Conservation (phyloP, 2,329 filamentous ascomycete genomes). For the Volutella citrinella region DNA sequence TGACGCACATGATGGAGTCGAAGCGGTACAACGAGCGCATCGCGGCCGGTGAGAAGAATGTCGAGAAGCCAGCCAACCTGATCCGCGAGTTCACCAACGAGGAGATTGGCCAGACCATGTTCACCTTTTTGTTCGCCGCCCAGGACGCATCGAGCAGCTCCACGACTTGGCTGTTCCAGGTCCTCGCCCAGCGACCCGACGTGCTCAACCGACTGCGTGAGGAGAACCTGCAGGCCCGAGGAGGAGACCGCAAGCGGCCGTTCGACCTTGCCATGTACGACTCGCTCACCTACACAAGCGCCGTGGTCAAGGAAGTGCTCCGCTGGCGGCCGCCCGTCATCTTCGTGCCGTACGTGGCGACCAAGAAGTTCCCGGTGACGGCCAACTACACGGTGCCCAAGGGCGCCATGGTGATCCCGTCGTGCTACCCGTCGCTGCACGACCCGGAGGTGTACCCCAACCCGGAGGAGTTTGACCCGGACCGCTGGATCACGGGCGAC, state of each 20-base stretch:
- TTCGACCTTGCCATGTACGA: constrained; percentile 47
- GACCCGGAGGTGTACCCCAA: constrained; percentile 45
- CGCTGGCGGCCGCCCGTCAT: constrained; percentile 52
- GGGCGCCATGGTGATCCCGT: constrained; percentile 47
- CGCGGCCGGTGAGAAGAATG: constrained; percentile 49
- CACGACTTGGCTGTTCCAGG: constrained; percentile 51
- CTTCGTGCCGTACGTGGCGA: constrained; percentile 51
- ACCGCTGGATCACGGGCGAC: constrained; percentile 51
- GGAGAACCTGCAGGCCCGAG: constrained; percentile 44
- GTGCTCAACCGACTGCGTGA: constrained; percentile 42
- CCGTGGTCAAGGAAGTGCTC: constrained; percentile 52
- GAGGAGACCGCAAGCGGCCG: constrained; percentile 37
- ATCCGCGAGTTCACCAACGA: constrained; percentile 49
- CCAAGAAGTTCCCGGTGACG: constrained; percentile 45
- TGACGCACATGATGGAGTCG: constrained; percentile 70
- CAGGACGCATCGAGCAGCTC: constrained; percentile 53
- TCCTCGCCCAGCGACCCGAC: constrained; percentile 48
- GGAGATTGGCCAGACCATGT: constrained; percentile 49
- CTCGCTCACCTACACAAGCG: constrained; percentile 48
- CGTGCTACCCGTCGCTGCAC: constrained; percentile 50
- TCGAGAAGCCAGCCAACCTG: constrained; percentile 43
- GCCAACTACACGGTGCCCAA: constrained; percentile 47
- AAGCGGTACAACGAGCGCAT: constrained; percentile 62
- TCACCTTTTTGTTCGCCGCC: constrained; percentile 52
- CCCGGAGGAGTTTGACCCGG: constrained; percentile 46